These are phyloP conservation scores for Fraxinus albicans DNA, from an alignment of 305 asterid genomes.

Conservation along the genomic window DNA sequence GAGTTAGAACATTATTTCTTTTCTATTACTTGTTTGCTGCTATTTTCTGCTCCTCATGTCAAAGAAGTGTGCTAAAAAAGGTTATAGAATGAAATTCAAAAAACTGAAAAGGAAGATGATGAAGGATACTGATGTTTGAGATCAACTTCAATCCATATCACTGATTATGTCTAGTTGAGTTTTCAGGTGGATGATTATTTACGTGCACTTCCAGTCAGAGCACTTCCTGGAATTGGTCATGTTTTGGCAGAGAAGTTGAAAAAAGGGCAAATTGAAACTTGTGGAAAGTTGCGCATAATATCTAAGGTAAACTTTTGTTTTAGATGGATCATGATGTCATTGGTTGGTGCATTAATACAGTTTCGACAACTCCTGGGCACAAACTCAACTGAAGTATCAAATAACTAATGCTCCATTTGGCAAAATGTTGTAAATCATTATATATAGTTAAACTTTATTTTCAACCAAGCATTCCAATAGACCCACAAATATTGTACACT, in stretches of 20 bases:
- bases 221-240: constrained; percentile 93
- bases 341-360: constrained; percentile 10
- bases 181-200: constrained; percentile 76
- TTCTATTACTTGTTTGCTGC: neutral
- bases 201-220: constrained; percentile 79
- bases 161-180: constrained; percentile 19
- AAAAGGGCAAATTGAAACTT: constrained; percentile 57
- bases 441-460: neutral
- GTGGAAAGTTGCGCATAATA: constrained; percentile 66
- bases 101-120: neutral
- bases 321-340: neutral
- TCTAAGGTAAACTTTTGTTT: constrained; percentile 50
- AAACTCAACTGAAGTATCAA: neutral
- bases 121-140: constrained; percentile 3
- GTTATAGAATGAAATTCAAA: constrained; percentile 8
- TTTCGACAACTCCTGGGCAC: constrained; percentile 1
- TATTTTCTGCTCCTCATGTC: neutral
- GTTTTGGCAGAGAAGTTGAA: constrained; percentile 80
- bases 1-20: neutral
- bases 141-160: constrained; percentile 2
- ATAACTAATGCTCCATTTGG: neutral
- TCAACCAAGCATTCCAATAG: neutral
- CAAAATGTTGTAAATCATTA: neutral
- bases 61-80: constrained; percentile 13
- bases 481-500: neutral